A percentile compares a stretch with the other conserved stretches of the same genome.
These are phyloP conservation scores for Penicillium roqueforti DNA, from an alignment of 495 filamentous ascomycete species.

Conservation along the genomic window DNA sequence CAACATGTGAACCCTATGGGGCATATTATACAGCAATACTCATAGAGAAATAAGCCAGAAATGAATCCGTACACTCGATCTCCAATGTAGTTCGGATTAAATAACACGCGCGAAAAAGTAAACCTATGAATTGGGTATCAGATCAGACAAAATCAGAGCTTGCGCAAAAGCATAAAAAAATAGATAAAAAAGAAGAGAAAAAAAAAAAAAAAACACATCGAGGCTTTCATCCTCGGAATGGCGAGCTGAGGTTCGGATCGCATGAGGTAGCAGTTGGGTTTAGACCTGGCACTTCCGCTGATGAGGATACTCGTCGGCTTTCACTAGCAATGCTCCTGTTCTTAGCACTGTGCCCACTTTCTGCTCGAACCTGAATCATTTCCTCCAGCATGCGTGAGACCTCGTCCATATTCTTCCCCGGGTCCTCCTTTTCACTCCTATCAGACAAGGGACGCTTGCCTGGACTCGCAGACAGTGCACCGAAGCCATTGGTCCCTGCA, in stretches of 20 bases:
- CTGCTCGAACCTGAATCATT: conserved; percentile 87
- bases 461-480: conserved; percentile 23
- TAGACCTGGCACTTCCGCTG: conserved; percentile 26
- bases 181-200: conserved; percentile 17
- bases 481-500: conserved; percentile 11
- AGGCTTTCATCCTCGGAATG: conserved; percentile 6
- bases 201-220: background rate
- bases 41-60: background rate
- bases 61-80: conserved; percentile 2
- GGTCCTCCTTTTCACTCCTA: conserved; percentile 29
- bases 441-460: conserved; percentile 3
- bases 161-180: conserved; percentile 3
- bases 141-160: conserved; percentile 15
- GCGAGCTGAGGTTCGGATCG: conserved; percentile 8
- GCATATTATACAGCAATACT: background rate
- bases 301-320: conserved; percentile 36
- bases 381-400: conserved; percentile 87
- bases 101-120: conserved; percentile 14
- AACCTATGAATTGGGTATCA: conserved; percentile 28
- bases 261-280: conserved; percentile 19
- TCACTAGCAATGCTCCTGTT: conserved; percentile 42
- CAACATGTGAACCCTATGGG: background rate
- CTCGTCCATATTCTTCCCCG: conserved; percentile 74
- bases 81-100: conserved; percentile 2
- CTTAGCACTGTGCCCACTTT: conserved; percentile 59